Base-by-base conservation (phyloP, 1,284 basidiomycete genomes). In the Leccinum pachyderme region DNA sequence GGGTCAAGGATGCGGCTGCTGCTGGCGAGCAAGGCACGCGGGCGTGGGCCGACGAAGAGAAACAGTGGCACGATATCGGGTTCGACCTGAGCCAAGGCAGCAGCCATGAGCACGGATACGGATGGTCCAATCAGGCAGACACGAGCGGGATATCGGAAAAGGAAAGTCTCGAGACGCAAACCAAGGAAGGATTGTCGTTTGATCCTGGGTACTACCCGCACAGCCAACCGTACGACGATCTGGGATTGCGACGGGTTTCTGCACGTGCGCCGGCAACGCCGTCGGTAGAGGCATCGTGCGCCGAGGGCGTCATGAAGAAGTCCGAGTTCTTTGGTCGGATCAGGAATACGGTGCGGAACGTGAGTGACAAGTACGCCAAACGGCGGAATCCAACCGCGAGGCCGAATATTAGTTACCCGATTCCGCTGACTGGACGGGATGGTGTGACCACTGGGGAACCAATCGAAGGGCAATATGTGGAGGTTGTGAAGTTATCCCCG, bases 21-120 rank as follows among this genome's bases (percentile, higher is more conserved):
- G 67, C 72, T 4, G 83, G 81, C 15, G 82, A 84, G 61, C 81
- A 81, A 61, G 85, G 80, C 7, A 69, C 71, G 32, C 73, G 72
- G 32, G 79, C 75, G 2, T 85, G 77, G 78, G 81, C 80, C 22
- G 81, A 82, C 51, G 80, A 80, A 53, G 87, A 89, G 58, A 80
- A 77, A 59, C 78, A 75, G 62, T 89, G 84, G 83, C 87, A 89
- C 63, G 83, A 84, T 18, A 71, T 86, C 52, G 77, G 72, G 13
- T 72, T 72, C 60, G 72, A 74, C 27, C 73, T 67, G 24, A 63
- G 55, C 59, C 59, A 63, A 49, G 47, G 43, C 32, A 55, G 52
- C 15, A 43, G 24, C 24, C 2, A 53, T 6, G 66, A 68, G 2
- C 56, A 33, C 29, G 70, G 67, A 12, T 70, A 70, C 51, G 70